Percentiles rank a stretch among this genome's conserved stretches.
These are phyloP conservation scores for Sugiyamaella americana DNA, from an alignment of 805 yeast species.

Conservation along the genomic window DNA sequence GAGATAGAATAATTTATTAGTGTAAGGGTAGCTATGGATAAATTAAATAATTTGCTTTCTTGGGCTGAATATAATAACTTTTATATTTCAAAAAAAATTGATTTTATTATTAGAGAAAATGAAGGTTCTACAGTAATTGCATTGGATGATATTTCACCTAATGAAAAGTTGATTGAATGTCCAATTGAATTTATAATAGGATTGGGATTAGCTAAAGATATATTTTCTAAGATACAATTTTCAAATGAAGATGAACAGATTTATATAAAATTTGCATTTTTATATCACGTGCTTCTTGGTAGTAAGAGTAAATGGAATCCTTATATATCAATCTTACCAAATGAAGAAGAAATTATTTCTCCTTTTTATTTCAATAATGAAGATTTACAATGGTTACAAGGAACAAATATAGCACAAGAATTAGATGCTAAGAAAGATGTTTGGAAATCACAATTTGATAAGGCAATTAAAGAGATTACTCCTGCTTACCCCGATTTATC, in stretches of 20 bases:
- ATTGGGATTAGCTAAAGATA: slow-evolving; percentile 14
- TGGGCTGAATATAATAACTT: not conserved
- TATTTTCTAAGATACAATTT: slow-evolving; percentile 10
- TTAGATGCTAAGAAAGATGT: slow-evolving; percentile 41
- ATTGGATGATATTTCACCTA: slow-evolving; percentile 7
- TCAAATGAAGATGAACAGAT: slow-evolving; percentile 7
- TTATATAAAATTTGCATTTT: slow-evolving; percentile 17
- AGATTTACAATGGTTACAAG: slow-evolving; percentile 48
- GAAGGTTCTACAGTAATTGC: slow-evolving; percentile 18
- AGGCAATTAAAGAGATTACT: slow-evolving; percentile 26
- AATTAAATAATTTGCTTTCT: not conserved
- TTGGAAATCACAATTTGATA: slow-evolving; percentile 47
- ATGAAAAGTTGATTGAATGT: slow-evolving; percentile 16
- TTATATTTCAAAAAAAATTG: too few relatives aligned
- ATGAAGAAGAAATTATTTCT: slow-evolving; percentile 40
- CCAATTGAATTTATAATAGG: slow-evolving; percentile 20
- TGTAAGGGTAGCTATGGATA: too few relatives aligned
- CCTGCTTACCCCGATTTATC: slow-evolving; percentile 6
- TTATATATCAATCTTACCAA: slow-evolving; percentile 47
- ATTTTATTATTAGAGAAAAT: not conserved
- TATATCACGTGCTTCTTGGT: slow-evolving; percentile 15
- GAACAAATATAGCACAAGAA: slow-evolving; percentile 63
- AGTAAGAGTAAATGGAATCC: slow-evolving; percentile 33
- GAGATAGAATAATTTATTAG: too few relatives aligned
- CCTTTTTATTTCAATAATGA: slow-evolving; percentile 52